Conservation (phyloP, 2,329 filamentous ascomycete genomes). For the Madurella mycetomatis region DNA sequence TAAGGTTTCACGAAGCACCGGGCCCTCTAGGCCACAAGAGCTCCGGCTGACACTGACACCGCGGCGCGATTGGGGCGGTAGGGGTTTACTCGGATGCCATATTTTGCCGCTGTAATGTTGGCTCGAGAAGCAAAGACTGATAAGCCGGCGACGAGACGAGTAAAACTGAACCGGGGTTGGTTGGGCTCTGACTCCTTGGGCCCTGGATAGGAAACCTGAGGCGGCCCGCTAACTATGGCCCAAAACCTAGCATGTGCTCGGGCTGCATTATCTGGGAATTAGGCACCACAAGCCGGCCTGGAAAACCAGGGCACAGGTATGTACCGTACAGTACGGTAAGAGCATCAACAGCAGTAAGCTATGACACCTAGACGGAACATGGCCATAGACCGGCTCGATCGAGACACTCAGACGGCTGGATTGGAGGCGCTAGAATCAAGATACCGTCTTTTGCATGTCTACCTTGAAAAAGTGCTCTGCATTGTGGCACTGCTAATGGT, state of each 20-base stretch:
- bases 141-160: background rate
- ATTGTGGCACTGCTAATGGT: too few species aligned
- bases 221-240: constrained; percentile 2
- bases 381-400: background rate
- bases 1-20: constrained; percentile 52
- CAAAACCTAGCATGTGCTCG: background rate
- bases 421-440: too few species aligned
- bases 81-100: constrained; percentile 86
- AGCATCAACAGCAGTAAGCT: background rate
- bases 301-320: too few species aligned
- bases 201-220: background rate
- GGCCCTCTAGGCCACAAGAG: constrained; percentile 45
- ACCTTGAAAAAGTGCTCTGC: background rate
- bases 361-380: background rate
- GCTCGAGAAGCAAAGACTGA: background rate
- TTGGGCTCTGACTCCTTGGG: constrained; percentile 14
- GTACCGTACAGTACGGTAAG: background rate
- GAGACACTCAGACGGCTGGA: too few species aligned
- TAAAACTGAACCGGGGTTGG: background rate
- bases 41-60: constrained; percentile 71
- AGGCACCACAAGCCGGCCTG: constrained; percentile 4
- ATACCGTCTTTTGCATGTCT: too few species aligned
- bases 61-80: constrained; percentile 79
- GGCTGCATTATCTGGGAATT: constrained; percentile 6
- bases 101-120: constrained; percentile 66